Evolutionary conservation across 2,329 filamentous ascomycete species (phyloP).

Genomic region (Monosporascus sp.): DNA sequence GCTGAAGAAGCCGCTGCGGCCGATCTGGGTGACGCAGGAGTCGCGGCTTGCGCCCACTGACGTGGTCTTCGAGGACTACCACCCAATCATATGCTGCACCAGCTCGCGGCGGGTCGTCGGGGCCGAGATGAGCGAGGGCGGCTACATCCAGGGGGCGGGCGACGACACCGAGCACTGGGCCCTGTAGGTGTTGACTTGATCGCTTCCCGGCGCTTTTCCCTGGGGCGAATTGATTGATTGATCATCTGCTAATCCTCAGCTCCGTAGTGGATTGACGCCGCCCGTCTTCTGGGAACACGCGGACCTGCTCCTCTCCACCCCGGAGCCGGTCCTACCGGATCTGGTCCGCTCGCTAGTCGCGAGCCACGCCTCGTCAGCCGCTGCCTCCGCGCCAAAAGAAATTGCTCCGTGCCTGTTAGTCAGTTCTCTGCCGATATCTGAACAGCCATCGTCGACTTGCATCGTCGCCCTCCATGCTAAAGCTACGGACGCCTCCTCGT

Average conservation of each 20-base stretch:
- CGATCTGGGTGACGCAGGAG: slow-evolving; percentile 74
- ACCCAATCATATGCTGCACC: slow-evolving; percentile 78
- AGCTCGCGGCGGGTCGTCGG: slow-evolving; percentile 68
- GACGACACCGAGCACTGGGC: slow-evolving; percentile 97
- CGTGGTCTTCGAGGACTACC: slow-evolving; percentile 50
- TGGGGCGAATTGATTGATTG: not conserved
- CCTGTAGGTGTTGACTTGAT: slow-evolving; percentile 18
- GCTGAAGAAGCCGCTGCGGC: slow-evolving; percentile 66
- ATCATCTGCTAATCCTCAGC: not conserved
- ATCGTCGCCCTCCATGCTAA: slow-evolving; percentile 38
- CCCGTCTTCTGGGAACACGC: slow-evolving; percentile 72
- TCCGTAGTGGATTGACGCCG: slow-evolving; percentile 60
- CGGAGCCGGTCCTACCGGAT: slow-evolving; percentile 58
- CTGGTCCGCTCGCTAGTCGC: slow-evolving; percentile 38
- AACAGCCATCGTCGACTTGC: slow-evolving; percentile 22
- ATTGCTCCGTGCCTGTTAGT: slow-evolving; percentile 30
- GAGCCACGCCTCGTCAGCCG: not conserved
- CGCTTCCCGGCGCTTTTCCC: not conserved
- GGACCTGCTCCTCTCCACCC: slow-evolving; percentile 51
- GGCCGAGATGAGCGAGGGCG: slow-evolving; percentile 62
- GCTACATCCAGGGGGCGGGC: slow-evolving; percentile 89
- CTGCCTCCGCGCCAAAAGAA: slow-evolving; percentile 13
- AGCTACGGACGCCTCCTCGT: slow-evolving; percentile 38
- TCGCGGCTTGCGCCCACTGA: slow-evolving; percentile 39
- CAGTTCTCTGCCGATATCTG: slow-evolving; percentile 11